These are phyloP conservation scores for Dionaea muscipula DNA, from an alignment of 179 eudicot species.

Conservation along the genomic window DNA sequence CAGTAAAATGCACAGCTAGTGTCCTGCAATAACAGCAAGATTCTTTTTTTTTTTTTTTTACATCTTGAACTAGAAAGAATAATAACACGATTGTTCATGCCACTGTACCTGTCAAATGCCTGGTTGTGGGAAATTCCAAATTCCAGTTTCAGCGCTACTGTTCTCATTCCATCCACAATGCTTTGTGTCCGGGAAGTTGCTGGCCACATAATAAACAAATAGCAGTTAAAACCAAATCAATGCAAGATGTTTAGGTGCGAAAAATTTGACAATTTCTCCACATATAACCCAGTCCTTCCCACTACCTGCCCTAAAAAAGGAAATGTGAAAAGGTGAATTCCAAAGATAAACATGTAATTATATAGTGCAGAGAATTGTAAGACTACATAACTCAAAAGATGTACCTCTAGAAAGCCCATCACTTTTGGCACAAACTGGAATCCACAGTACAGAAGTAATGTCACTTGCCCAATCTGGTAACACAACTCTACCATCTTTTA, in stretches of 20 bases:
- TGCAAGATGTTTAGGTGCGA: conserved; percentile 8
- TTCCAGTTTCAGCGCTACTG: conserved; percentile 89
- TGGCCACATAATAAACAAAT: conserved; percentile 24
- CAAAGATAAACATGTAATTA: too few relatives aligned
- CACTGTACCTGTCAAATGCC: conserved; percentile 59
- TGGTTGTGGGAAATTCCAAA: conserved; percentile 94
- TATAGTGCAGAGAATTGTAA: not conserved
- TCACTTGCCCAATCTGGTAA: conserved; percentile 90
- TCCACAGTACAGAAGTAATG: conserved; percentile 72
- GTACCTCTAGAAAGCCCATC: conserved; percentile 69
- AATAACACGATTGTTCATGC: not conserved
- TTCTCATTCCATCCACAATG: conserved; percentile 87
- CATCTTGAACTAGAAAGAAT: not conserved
- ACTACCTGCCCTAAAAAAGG: not conserved
- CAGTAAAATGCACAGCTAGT: conserved; percentile 90
- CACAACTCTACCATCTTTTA: conserved; percentile 51
- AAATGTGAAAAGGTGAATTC: not conserved
- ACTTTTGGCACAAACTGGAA: conserved; percentile 76
- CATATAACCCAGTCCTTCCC: not conserved
- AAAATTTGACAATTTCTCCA: not conserved
- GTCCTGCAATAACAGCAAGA: conserved; percentile 40
- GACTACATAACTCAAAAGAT: not conserved
- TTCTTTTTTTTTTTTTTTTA: conserved; percentile 15
- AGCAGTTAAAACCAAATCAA: conserved; percentile 3
- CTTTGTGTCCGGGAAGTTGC: conserved; percentile 49